Base-by-base conservation (phyloP, 441 rosid species). In the Brassica hybrid region DNA sequence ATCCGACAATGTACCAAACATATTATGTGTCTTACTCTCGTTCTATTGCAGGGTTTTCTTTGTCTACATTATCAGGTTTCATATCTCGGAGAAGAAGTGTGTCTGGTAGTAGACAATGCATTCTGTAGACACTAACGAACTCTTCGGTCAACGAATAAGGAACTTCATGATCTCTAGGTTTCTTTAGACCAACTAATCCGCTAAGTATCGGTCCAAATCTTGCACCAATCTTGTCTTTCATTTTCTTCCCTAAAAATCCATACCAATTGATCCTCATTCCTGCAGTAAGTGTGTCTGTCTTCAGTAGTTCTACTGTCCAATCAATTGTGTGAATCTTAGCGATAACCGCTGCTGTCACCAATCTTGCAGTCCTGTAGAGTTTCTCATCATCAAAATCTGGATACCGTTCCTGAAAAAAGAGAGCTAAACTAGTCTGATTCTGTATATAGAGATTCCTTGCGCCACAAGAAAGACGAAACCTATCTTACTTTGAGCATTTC, bases 251-350 rank as follows among this genome's bases (percentile, higher is more conserved):
- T 14, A 91, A 61, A 32, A 89, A 76, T 2, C 94, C 93, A 82
- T 81, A 91, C 97, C 93, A 91, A 54, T 88, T 91, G 76, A 87
- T 82, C 71, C 92, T 86, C 94, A 91, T 91, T 21, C 87, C 92
- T 4, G 90, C 89, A 41, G 83, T 76, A 32, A 91, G 86, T 69
- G 89, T 88, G 58, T 87, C 88, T 1, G 92, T 91, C 80, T 84
- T 91, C 12, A 88, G 76, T 27, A 89, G 92, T 64, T 91, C 88
- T 10, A 91, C 84, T 4, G 91, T 91, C 96, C 94, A 89, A 76
- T 91, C 96, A 34, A 91, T 91, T n/a, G 94, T 91, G 81, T 91
- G 96, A 71, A 89, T 77, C 74, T 91, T 91, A 21, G 94, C 92
- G 59, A 91, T 87, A 21, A 88, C 88, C 11, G 94, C 91, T 7